Evolutionary conservation across 2,329 filamentous ascomycete genomes (phyloP).

Genomic region (Alternaria sp.): DNA sequence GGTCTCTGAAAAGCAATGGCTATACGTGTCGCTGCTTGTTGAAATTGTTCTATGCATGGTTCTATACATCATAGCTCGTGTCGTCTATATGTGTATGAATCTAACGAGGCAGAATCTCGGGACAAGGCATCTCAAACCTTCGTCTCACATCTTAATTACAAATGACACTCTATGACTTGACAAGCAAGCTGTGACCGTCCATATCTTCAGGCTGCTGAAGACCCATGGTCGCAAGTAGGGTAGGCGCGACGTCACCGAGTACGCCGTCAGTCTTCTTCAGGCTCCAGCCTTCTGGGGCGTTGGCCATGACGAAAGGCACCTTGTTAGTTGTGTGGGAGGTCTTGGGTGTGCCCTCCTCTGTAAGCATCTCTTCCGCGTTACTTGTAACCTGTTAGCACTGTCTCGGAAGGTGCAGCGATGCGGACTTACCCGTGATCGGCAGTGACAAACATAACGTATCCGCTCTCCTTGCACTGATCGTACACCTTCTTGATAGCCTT

Average conservation of each 20-base stretch:
- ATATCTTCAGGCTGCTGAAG: conserved; percentile 89
- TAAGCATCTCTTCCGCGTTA: conserved; percentile 99
- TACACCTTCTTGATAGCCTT: conserved; percentile 92
- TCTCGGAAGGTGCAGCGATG: background rate
- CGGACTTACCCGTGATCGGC: conserved; percentile 80
- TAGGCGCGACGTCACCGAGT: conserved; percentile 97
- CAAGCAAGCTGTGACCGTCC: conserved; percentile 82
- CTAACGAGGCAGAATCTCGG: background rate
- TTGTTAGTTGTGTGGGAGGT: conserved; percentile 98
- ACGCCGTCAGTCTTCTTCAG: conserved; percentile 85
- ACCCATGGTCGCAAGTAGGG: conserved; percentile 88
- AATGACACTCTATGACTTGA: conserved; percentile 65
- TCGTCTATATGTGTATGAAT: background rate
- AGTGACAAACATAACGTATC: conserved; percentile 94
- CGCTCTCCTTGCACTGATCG: conserved; percentile 90
- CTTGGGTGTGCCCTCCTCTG: conserved; percentile 92
- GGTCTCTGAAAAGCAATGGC: background rate
- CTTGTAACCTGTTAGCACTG: conserved; percentile 46
- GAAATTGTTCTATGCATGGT: background rate
- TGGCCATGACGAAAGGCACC: conserved; percentile 97
- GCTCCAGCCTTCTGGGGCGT: conserved; percentile 87
- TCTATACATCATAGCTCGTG: background rate
- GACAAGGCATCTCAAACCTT: background rate
- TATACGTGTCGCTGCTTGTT: background rate
- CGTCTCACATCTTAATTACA: background rate